phyloP scores from a whole-genome alignment of 768 basidiomycete genomes.

The Collybia mongolica region DNA sequence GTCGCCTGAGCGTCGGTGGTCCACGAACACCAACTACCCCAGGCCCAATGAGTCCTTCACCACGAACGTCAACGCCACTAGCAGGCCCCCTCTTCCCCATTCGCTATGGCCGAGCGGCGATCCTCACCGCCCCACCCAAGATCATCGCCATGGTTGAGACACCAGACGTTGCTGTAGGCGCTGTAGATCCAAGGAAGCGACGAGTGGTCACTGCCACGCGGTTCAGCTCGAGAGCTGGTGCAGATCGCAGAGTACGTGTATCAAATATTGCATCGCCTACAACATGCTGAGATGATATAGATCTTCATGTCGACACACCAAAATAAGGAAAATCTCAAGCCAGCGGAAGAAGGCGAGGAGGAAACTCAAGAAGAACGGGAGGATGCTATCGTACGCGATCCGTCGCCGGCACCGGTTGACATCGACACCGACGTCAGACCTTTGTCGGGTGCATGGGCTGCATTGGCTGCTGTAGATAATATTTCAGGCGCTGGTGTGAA shows the following conservation, averaged over 20 bases:
- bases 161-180: conserved; percentile 86
- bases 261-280: not conserved
- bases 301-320: conserved; percentile 83
- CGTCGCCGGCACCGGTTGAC: conserved; percentile 44
- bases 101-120: conserved; percentile 67
- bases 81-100: conserved; percentile 37
- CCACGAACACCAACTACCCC: conserved; percentile 45
- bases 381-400: conserved; percentile 21
- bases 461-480: conserved; percentile 44
- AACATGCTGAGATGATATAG: conserved; percentile 31
- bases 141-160: conserved; percentile 82
- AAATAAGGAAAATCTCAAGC: conserved; percentile 40
- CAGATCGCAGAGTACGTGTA: conserved; percentile 71
- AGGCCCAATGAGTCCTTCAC: conserved; percentile 36
- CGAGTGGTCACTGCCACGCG: conserved; percentile 85
- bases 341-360: conserved; percentile 19
- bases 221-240: conserved; percentile 81
- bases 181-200: conserved; percentile 81
- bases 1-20: conserved; percentile 35
- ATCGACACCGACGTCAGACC: conserved; percentile 66
- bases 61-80: conserved; percentile 40
- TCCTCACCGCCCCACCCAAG: conserved; percentile 81
- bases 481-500: conserved; percentile 40
- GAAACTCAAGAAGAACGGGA: conserved; percentile 25
- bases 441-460: conserved; percentile 74